Base-by-base conservation (phyloP, 306 rosid species). In the Parietaria judaica region DNA sequence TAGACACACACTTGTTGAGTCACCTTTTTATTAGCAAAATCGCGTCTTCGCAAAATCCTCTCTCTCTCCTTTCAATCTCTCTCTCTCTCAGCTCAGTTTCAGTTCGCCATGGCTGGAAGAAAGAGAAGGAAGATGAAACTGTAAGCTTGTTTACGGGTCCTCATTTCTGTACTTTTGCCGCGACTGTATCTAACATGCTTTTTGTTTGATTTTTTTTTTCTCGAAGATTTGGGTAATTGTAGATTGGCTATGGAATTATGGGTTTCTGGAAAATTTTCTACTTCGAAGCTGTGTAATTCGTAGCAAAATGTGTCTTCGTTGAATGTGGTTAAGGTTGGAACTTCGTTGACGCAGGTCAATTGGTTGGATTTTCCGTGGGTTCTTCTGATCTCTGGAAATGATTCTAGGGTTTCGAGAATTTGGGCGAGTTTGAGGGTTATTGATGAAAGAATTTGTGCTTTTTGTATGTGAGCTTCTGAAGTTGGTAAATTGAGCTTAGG, bases 81-180 rank as follows among this genome's bases (percentile, higher is more conserved):
- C 5, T 14, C 13, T 45, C 45, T 57, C 70, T 3, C 37, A 51
- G 50, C 54, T 60, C 70, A 7, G 14, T 5, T 49, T 64, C 10
- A 59, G 14, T 66, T 60, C 60, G 46, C 35, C 34, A 85, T 88
- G 96, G 69, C 83, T 7, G 81, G 89, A 57, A 83, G 75, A 71
- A 83, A 67, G 75, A 83, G 80, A 71, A 83, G 81, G 70, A 83
- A 73, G 74, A 66, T 80, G 70, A 88, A 83, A 69, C 68, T 76
- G 94, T 85, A 76, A 85, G 96, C 14, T 63, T 70, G 67, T 65
- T 14, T 38, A 8, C 11, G 1, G 2, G 13, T 5, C 43, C 41
- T 50, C 14, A 35, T 6, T 7, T 63, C 16, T 57, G 36, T 45
- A 13, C 49, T 51, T 11, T 14, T 49, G 35, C 57, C 56, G 69